Evolutionary conservation across 257 asterid genomes (phyloP), one percentile per base, ranked within the genome.

Genomic region (Capsicum chinense): DNA sequence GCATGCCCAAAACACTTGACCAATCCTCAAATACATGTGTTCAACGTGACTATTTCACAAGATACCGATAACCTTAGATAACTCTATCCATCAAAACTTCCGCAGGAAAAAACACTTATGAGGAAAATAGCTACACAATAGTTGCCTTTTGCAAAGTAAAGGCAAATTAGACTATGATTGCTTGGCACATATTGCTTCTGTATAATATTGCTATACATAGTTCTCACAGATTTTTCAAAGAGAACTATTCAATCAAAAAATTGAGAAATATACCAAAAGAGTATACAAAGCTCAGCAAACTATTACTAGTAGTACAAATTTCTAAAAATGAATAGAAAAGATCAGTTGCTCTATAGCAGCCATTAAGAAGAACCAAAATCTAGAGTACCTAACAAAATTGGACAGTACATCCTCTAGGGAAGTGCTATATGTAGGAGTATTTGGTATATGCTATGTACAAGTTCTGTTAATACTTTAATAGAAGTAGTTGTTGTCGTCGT

Each of bases 401-500:
- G 62, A 13, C 14, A 14, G 81, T 7, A 78, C 64, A 21, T 48
- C 52, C 62, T 74, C 81, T 74, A 21, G 1, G n/a, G 2, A 21
- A 76, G 48, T 76, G 62, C 63, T 52, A 76, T 52, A 76, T 7
- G 19, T 73, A 52, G 7, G 26, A 15, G 57, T 11, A 52, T 66
- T 52, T 48, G 16, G 66, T 35, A 82, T 37, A 82, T 67, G 64
- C 15, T 67, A 83, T 83, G 66, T 67, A 67, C 84, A n/a, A 42
- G 16, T 39, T 13, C 7, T 33, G 57, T 9, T 59, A 33, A 15
- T 11, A 48, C 21, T 35, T 48, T 91, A 95, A 62, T 89, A 94
- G 84, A 86, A 93, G 92, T 91, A 94, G 86, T 92, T 86, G 87
- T 86, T 90, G 79, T 91, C 97, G 66, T 90, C 91, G 88, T 89